Base-by-base conservation (phyloP, 805 yeast species). In the Geotrichum ghanense region DNA sequence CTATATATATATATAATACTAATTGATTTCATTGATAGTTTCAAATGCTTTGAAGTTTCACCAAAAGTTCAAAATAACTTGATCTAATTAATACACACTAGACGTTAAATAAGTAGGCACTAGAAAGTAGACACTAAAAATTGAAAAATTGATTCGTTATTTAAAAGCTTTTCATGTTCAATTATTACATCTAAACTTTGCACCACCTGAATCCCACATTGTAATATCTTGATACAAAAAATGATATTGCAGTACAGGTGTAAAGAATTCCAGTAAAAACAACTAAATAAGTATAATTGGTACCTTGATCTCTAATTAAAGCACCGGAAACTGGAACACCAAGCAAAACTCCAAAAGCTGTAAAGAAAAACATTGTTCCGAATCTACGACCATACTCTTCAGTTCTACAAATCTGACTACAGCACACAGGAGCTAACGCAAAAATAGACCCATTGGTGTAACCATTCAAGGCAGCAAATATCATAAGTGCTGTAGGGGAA, bases 381-480 rank as follows among this genome's bases (percentile, higher is more conserved):
- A 74, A 76, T 19, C 78, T 66, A 52, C 71, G 71, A 5, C 81
- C 81, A 56, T 75, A 76, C 51, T 69, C 72, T 42, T 71, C 73
- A 1, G 74, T 71, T 45, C 73, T 70, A n/a, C 81, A 75, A 27
- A 79, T 75, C 45, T 74, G 78, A 0, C 79, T 80, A 31, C 75
- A 66, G 53, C 82, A 74, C 2, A 75, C 78, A 1, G 83, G 83
- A 14, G 78, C 72, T 42, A 78, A 56, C 2, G 82, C 70, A 43
- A 78, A 63, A 3, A 77, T 73, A 0, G 81, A 71, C 3, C 81
- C 76, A 3, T 79, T 69, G 43, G 72, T 64, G 48, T 78, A 71
- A 0, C 85, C 85, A 56, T 72, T 77, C 3, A 74, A 51, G 1
- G 64, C 68, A 12, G 76, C 63, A 51, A 74, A 78, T 1, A 70